phyloP scores from a whole-genome alignment of 1,284 basidiomycete genomes.

The Sanguinoderma infundibulare region DNA sequence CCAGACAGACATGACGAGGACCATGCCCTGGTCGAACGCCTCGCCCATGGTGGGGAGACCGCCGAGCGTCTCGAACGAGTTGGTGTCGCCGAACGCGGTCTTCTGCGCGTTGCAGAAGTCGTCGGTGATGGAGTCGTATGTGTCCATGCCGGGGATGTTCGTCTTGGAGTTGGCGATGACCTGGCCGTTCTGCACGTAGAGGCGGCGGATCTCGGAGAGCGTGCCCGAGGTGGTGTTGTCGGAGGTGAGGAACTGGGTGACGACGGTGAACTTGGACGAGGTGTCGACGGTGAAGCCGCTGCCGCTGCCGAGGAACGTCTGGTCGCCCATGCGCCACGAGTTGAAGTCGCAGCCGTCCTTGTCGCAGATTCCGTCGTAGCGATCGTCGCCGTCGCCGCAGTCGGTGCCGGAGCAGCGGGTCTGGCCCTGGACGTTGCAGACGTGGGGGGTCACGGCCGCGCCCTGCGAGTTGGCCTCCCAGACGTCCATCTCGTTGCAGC shows the following conservation, averaged over 20 bases:
- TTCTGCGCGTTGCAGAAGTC: conserved; percentile 44
- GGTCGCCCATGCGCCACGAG: conserved; percentile 56
- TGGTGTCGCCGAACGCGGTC: conserved; percentile 41
- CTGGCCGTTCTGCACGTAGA: conserved; percentile 56
- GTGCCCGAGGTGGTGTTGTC: conserved; percentile 49
- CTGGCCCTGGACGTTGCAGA: conserved; percentile 46
- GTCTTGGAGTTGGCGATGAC: conserved; percentile 55
- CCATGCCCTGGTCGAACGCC: conserved; percentile 52
- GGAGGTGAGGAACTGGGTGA: conserved; percentile 53
- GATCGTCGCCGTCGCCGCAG: conserved; percentile 42
- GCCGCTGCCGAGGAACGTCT: conserved; percentile 50
- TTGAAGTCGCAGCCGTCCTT: conserved; percentile 62
- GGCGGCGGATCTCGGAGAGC: conserved; percentile 53
- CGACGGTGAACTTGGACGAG: conserved; percentile 47
- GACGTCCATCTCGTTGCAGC: conserved; percentile 62
- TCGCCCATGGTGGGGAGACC: conserved; percentile 47
- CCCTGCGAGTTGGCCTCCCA: conserved; percentile 59
- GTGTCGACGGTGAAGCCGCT: conserved; percentile 51
- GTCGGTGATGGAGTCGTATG: conserved; percentile 43
- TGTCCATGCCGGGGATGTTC: conserved; percentile 45
- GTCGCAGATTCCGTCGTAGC: conserved; percentile 52
- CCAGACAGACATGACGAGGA: conserved; percentile 59
- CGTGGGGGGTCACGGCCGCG: conserved; percentile 52
- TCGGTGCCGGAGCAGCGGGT: conserved; percentile 44
- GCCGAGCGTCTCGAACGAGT: conserved; percentile 39